Percentiles rank a stretch among this genome's conserved stretches.
Evolutionary conservation across 2,329 filamentous ascomycete genomes (phyloP).

Genomic region (Salinomyces thailandicus): DNA sequence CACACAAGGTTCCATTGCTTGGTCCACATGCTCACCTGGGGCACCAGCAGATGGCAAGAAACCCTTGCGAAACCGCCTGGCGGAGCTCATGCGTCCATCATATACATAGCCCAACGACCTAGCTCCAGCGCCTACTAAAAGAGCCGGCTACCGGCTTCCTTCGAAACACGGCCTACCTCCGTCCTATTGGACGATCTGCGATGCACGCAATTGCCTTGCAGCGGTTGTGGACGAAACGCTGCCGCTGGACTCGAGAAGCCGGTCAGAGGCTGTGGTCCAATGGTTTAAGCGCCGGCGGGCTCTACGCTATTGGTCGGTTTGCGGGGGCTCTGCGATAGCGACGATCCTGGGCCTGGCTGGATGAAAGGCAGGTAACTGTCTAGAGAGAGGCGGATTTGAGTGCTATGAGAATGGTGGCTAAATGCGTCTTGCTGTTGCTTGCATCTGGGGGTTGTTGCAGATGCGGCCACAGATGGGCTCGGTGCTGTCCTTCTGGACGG

Average conservation of each 20-base stretch:
- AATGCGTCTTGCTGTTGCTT: conserved; percentile 3
- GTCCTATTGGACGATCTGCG: conserved; percentile 2
- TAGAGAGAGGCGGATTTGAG: neutral
- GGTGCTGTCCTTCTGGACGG: neutral
- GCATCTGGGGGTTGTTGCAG: neutral
- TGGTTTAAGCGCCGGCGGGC: conserved; percentile 9
- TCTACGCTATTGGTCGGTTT: conserved; percentile 6
- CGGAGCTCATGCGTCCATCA: conserved; percentile 3
- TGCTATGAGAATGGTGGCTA: conserved; percentile 5
- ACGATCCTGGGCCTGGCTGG: neutral
- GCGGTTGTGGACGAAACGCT: conserved; percentile 3
- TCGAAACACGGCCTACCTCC: neutral
- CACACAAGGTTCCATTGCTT: neutral
- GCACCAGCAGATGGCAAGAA: neutral
- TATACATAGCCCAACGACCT: conserved; percentile 2
- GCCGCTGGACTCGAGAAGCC: neutral
- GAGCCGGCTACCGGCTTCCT: neutral
- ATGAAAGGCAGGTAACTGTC: neutral
- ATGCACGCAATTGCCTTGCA: conserved; percentile 6
- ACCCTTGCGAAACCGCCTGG: neutral
- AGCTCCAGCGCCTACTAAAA: conserved; percentile 7
- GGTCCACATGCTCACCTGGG: neutral
- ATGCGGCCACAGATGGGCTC: neutral
- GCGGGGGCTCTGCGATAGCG: neutral
- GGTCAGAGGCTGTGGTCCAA: conserved; percentile 5